Conservation (phyloP, 2,329 filamentous ascomycete species). For the Graphium sp. region DNA sequence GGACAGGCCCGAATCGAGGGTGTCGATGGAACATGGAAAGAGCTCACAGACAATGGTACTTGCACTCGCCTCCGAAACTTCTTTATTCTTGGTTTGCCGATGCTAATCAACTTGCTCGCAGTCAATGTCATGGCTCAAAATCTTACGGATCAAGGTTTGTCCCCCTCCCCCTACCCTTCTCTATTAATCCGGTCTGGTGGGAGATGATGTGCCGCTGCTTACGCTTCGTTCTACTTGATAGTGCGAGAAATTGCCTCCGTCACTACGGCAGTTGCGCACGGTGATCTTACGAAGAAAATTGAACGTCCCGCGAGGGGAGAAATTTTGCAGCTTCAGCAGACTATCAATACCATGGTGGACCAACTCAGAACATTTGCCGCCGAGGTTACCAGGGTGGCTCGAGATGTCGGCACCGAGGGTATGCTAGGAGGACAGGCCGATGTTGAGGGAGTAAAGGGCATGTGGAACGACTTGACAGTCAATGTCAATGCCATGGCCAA, state of each 20-base stretch:
- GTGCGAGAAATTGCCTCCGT: constrained; percentile 76
- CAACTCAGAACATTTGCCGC: constrained; percentile 71
- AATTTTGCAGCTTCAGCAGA: constrained; percentile 69
- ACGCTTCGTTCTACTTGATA: constrained; percentile 9
- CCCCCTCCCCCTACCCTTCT: not conserved
- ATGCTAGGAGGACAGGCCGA: constrained; percentile 70
- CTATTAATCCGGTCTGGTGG: too few relatives aligned
- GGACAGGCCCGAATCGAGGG: constrained; percentile 88
- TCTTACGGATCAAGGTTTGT: constrained; percentile 53
- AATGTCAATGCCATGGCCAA: constrained; percentile 83
- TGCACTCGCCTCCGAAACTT: not conserved
- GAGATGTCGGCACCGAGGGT: constrained; percentile 73
- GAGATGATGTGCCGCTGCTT: not conserved
- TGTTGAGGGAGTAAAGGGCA: constrained; percentile 70
- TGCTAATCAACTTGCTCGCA: constrained; percentile 11
- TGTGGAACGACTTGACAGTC: constrained; percentile 77
- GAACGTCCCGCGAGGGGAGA: constrained; percentile 66
- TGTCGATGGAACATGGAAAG: constrained; percentile 94
- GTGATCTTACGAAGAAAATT: constrained; percentile 72
- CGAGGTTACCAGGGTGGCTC: constrained; percentile 67
- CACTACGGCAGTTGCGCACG: constrained; percentile 68
- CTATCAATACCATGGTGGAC: constrained; percentile 82
- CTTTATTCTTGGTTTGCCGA: not conserved
- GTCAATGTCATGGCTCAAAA: constrained; percentile 78
- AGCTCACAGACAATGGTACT: constrained; percentile 72